phyloP scores from a whole-genome alignment of 176 grass and related monocot species.

The Aegilops tauschii region DNA sequence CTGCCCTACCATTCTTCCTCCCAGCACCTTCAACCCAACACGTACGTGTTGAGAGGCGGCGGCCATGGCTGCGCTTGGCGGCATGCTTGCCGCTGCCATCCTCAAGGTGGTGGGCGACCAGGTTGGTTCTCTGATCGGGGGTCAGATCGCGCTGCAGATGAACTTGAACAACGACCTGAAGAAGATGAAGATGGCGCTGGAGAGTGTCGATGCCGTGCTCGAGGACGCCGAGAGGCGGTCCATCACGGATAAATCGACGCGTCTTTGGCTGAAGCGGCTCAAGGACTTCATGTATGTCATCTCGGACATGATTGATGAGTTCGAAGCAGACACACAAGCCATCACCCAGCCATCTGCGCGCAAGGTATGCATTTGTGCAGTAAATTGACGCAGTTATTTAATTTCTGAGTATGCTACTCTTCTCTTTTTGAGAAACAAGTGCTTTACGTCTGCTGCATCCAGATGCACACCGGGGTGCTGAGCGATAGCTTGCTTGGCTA shows the following conservation, averaged over 20 bases:
- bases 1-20: no score
- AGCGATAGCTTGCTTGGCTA: no score
- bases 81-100: background rate
- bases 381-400: no score
- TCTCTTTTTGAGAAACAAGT: no score
- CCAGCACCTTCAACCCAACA: no score
- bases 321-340: background rate
- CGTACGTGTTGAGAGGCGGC: background rate
- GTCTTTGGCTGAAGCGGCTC: constrained; percentile 3
- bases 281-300: background rate
- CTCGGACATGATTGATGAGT: background rate
- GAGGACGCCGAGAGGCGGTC: background rate
- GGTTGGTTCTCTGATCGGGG: background rate
- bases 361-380: no score
- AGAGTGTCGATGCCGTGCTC: background rate
- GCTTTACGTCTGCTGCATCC: no score
- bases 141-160: background rate
- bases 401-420: no score
- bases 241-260: background rate
- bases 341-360: no score
- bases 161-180: background rate
- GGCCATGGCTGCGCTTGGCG: background rate
- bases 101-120: background rate
- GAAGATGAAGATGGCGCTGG: constrained; percentile 3
- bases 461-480: no score